phyloP scores from a whole-genome alignment of 2,329 filamentous ascomycete species.

The Orbilia ellipsospora region DNA sequence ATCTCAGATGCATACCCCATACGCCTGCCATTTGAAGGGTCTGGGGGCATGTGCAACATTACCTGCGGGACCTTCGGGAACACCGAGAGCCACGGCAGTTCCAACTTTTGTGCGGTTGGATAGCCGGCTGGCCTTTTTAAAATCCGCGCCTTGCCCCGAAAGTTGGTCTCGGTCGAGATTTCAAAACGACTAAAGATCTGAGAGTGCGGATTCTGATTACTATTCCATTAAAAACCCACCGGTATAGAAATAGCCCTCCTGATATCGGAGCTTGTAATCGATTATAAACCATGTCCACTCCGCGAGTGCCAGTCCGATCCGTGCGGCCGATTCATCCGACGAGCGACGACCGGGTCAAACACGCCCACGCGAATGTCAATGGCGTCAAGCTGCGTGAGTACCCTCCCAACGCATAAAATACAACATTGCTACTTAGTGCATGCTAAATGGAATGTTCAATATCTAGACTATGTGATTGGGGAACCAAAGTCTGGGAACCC shows the following conservation, averaged over 20 bases:
- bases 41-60: neutral
- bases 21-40: too few relatives aligned
- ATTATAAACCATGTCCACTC: neutral
- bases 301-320: conserved; percentile 27
- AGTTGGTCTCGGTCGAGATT: too few relatives aligned
- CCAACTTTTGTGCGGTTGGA: too few relatives aligned
- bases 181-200: too few relatives aligned
- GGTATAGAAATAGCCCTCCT: too few relatives aligned
- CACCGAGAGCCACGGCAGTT: too few relatives aligned
- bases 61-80: neutral
- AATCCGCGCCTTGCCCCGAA: too few relatives aligned
- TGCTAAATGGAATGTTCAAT: conserved; percentile 15
- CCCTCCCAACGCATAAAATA: conserved; percentile 23
- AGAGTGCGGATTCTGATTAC: too few relatives aligned
- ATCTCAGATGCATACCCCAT: too few relatives aligned
- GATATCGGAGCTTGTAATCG: too few relatives aligned
- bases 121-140: too few relatives aligned
- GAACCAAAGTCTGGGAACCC: conserved; percentile 53
- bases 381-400: conserved; percentile 59
- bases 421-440: neutral
- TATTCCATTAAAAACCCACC: too few relatives aligned
- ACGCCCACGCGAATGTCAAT: conserved; percentile 59
- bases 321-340: conserved; percentile 57
- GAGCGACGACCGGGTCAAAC: conserved; percentile 58
- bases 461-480: conserved; percentile 59